Evolutionary conservation across 2,329 filamentous ascomycete genomes (phyloP).

Genomic region (Paramyrothecium sp.): DNA sequence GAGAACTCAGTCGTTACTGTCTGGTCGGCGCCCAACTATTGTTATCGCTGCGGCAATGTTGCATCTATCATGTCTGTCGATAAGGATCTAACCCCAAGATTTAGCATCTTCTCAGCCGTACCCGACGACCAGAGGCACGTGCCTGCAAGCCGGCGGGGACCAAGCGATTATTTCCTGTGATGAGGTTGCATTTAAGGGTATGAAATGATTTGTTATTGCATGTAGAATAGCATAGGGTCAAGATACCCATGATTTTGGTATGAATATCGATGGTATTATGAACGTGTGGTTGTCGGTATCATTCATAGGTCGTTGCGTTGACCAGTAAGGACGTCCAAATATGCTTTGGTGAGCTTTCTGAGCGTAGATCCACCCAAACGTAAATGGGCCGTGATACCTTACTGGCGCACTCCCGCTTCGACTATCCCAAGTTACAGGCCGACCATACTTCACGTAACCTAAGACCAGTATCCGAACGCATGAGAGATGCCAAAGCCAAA

Average conservation of each 20-base stretch:
- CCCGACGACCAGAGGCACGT: constrained; percentile 81
- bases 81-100: constrained; percentile 81
- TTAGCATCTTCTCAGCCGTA: constrained; percentile 90
- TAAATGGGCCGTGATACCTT: not conserved
- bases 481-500: constrained; percentile 22
- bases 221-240: constrained; percentile 41
- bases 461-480: too few relatives aligned
- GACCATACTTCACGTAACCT: too few relatives aligned
- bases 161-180: constrained; percentile 70
- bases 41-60: constrained; percentile 93
- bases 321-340: not conserved
- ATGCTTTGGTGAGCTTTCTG: not conserved
- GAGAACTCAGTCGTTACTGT: constrained; percentile 96
- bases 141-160: constrained; percentile 66
- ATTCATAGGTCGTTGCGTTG: not conserved
- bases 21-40: constrained; percentile 97
- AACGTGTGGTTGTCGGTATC: not conserved
- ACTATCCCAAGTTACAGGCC: too few relatives aligned
- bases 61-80: constrained; percentile 94
- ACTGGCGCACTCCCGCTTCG: too few relatives aligned
- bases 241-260: constrained; percentile 37
- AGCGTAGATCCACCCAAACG: not conserved
- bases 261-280: constrained; percentile 18
- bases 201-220: constrained; percentile 25
- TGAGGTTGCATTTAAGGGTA: constrained; percentile 21